A percentile compares a stretch with the other conserved stretches of the same genome.
Conservation (phyloP, 768 basidiomycete species). For the Clathrus columnatus region DNA sequence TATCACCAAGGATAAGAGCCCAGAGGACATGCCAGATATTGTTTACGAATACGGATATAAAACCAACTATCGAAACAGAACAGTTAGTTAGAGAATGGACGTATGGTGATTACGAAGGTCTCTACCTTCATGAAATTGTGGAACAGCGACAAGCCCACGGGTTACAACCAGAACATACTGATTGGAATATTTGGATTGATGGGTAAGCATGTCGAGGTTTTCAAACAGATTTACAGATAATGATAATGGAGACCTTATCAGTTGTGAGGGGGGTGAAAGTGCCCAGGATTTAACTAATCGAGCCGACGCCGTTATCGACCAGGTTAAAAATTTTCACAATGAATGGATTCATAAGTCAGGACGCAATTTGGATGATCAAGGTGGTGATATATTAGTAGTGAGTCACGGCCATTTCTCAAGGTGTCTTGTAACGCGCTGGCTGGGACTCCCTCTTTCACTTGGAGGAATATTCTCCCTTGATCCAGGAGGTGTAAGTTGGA, state of each 20-base stretch:
- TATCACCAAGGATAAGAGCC: conserved; percentile 34
- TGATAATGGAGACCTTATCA: conserved; percentile 1
- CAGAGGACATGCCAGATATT: conserved; percentile 32
- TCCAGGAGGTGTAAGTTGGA: conserved; percentile 6
- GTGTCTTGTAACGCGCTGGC: conserved; percentile 3
- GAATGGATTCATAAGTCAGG: conserved; percentile 9
- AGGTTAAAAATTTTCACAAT: conserved; percentile 6
- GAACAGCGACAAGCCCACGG: conserved; percentile 15
- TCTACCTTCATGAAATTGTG: conserved; percentile 7
- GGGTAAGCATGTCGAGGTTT: conserved; percentile 15
- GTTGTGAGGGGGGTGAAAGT: conserved; percentile 35
- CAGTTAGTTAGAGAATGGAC: conserved; percentile 25
- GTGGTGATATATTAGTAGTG: conserved; percentile 10
- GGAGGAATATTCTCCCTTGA: conserved; percentile 4
- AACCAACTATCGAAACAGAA: conserved; percentile 4
- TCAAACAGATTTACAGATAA: not conserved
- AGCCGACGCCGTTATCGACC: conserved; percentile 27
- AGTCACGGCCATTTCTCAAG: conserved; percentile 11
- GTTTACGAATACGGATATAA: conserved; percentile 16
- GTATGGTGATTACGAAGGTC: conserved; percentile 31
- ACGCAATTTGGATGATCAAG: conserved; percentile 9
- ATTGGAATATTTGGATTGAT: conserved; percentile 34
- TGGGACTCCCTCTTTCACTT: not conserved
- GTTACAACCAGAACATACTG: conserved; percentile 22
- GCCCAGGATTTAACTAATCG: conserved; percentile 33